Base-by-base conservation (phyloP, 2,329 filamentous ascomycete species). In the Colletotrichum gloeosporioides region DNA sequence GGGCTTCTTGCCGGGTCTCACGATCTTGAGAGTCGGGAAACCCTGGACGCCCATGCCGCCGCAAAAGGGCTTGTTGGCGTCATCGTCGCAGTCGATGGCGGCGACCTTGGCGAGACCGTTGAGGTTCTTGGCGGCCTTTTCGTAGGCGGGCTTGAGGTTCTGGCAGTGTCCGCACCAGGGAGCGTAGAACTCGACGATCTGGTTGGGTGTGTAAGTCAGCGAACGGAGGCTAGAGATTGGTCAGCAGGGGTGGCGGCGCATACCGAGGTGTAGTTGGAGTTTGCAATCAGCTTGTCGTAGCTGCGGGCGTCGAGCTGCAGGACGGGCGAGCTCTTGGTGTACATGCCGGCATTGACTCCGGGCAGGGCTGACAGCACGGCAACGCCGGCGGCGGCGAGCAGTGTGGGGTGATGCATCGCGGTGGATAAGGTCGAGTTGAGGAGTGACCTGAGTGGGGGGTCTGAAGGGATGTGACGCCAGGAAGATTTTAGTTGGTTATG, bases 101-200 rank as follows among this genome's bases (percentile, higher is more conserved):
- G 95, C 97, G 57, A 99, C 96, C 82, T 98, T 98, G 81, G 96
- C 97, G 16, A 99, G 90, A 16, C 97, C 97, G n/a, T 94, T 92
- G 75, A 99, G 93, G 81, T 93, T 95, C 81, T 94, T 94, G 80
- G 97, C 97, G 3, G 93, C 96, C 86, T 98, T 98, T 85, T 99
- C 96, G 86, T 97, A 99, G 61, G 95, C 95, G 4, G 96, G 96
- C 87, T 98, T 96, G 82, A 99, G 93, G 86, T 94, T 98, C 87
- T 98, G 91, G 88, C 97, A 99, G 87, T 99, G 97, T 57, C 96
- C 97, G 82, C 97, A 99, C 96, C 96, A 99, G 29, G 96, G 96
- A 10, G 96, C 96, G 82, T 98, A 99, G 90, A 99, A 99, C 86
- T 96, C 95, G 83, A 92, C 87, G 62, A 92, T 90, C 90, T 93